A percentile compares a stretch with the other conserved stretches of the same genome.
phyloP scores from a whole-genome alignment of 805 yeast species.

The Metschnikowia kunwiensis region DNA sequence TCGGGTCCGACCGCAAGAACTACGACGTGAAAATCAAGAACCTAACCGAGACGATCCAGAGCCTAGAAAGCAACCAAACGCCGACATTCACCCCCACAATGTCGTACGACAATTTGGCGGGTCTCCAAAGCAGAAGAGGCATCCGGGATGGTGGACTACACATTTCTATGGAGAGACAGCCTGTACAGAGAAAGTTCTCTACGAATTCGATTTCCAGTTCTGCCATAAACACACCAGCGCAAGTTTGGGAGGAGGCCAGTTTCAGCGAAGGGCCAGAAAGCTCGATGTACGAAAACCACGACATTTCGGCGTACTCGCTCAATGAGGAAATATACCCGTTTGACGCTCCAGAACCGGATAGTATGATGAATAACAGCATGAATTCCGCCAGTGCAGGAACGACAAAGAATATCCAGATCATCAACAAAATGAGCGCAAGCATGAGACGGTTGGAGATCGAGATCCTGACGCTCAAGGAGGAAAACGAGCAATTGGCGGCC shows the following conservation, averaged over 20 bases:
- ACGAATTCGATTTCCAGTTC: conserved; percentile 7
- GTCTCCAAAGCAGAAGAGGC: conserved; percentile 7
- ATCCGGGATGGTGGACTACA: conserved; percentile 16
- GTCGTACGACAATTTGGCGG: conserved; percentile 9
- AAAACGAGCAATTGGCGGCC: conserved; percentile 46
- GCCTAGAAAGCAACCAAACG: conserved; percentile 6
- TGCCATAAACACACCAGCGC: conserved; percentile 9
- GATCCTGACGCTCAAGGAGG: conserved; percentile 60
- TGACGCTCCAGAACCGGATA: conserved; percentile 14
- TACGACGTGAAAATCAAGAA: conserved; percentile 26
- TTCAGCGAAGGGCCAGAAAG: conserved; percentile 5
- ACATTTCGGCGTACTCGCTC: conserved; percentile 29
- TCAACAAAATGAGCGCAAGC: conserved; percentile 71
- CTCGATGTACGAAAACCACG: conserved; percentile 6
- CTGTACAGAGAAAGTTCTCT: conserved; percentile 5
- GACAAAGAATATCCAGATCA: conserved; percentile 51
- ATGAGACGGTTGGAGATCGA: conserved; percentile 82
- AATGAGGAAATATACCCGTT: conserved; percentile 33
- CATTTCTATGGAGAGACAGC: conserved; percentile 16
- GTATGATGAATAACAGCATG: conserved; percentile 9
- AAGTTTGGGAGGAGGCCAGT: conserved; percentile 19
- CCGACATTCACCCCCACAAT: conserved; percentile 9
- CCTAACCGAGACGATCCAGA: conserved; percentile 19
- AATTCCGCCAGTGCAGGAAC: conserved; percentile 12
- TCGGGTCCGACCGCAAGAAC: conserved; percentile 28